These are phyloP conservation scores for Zhuliangozyma parablackwelliae DNA, from an alignment of 1,139 yeast genomes.

Conservation along the genomic window DNA sequence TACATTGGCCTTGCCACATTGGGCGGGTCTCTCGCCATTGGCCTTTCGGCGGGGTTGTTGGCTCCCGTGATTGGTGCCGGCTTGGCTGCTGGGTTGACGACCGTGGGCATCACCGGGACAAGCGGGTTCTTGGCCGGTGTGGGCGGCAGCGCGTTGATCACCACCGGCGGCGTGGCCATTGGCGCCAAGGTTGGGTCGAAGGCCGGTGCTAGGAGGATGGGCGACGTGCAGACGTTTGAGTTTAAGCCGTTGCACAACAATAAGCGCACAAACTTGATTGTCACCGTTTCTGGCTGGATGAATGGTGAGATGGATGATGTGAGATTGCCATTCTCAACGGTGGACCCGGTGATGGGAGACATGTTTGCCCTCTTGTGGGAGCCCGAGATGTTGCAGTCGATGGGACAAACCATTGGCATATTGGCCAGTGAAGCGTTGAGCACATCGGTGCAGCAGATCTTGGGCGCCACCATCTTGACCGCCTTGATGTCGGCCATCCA, in stretches of 20 bases:
- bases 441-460: slow-evolving; percentile 88
- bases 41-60: slow-evolving; percentile 87
- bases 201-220: slow-evolving; percentile 85
- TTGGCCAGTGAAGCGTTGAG: slow-evolving; percentile 91
- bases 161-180: slow-evolving; percentile 84
- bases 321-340: slow-evolving; percentile 90
- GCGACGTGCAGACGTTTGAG: slow-evolving; percentile 91
- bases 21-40: slow-evolving; percentile 95
- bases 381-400: slow-evolving; percentile 93
- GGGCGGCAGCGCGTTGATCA: slow-evolving; percentile 93
- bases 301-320: slow-evolving; percentile 94
- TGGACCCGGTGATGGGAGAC: slow-evolving; percentile 98
- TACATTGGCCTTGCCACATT: slow-evolving; percentile 93
- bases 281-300: slow-evolving; percentile 99
- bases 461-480: slow-evolving; percentile 88
- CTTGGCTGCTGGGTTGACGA: slow-evolving; percentile 92
- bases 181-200: slow-evolving; percentile 86
- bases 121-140: slow-evolving; percentile 91
- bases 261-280: slow-evolving; percentile 77
- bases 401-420: slow-evolving; percentile 93
- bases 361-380: slow-evolving; percentile 91
- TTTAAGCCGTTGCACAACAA: slow-evolving; percentile 89
- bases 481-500: slow-evolving; percentile 96
- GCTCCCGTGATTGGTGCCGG: slow-evolving; percentile 99
- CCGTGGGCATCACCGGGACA: slow-evolving; percentile 91